These are phyloP conservation scores for Angophora floribunda DNA, from an alignment of 345 rosid species.

Conservation along the genomic window DNA sequence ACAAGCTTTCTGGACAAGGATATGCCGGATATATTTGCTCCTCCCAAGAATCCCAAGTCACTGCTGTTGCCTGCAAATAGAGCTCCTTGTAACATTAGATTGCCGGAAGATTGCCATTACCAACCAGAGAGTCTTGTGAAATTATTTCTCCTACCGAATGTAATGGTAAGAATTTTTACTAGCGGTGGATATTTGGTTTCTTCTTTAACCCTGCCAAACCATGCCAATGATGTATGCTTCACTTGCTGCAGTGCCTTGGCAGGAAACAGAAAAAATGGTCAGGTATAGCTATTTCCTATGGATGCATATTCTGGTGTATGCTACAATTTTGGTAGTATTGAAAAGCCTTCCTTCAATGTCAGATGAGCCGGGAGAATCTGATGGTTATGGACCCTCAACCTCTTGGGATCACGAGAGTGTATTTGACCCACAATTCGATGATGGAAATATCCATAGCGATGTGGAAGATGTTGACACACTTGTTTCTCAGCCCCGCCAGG, in stretches of 20 bases:
- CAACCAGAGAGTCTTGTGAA: slow-evolving; percentile 90
- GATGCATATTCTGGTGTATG: background rate
- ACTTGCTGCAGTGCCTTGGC: slow-evolving; percentile 67
- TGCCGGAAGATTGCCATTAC: slow-evolving; percentile 99
- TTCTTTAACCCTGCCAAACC: background rate
- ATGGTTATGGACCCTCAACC: slow-evolving; percentile 37
- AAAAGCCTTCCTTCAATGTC: slow-evolving; percentile 2
- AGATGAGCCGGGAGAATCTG: slow-evolving; percentile 44
- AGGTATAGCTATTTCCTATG: slow-evolving; percentile 29
- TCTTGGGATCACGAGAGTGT: slow-evolving; percentile 55
- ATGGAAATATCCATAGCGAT: slow-evolving; percentile 53
- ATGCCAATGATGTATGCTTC: background rate
- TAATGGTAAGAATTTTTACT: slow-evolving; percentile 39
- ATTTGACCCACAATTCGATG: slow-evolving; percentile 46
- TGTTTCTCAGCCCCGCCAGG: slow-evolving; percentile 96
- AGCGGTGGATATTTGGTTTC: background rate
- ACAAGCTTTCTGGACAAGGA: slow-evolving; percentile 66
- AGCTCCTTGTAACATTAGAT: slow-evolving; percentile 44
- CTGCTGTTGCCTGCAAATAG: slow-evolving; percentile 68
- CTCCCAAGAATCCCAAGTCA: slow-evolving; percentile 77
- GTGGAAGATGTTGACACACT: slow-evolving; percentile 41
- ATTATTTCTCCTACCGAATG: slow-evolving; percentile 75
- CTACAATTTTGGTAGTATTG: background rate
- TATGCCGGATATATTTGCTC: slow-evolving; percentile 49
- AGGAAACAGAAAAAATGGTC: slow-evolving; percentile 49